Percentiles rank a stretch among this genome's conserved stretches.
These are phyloP conservation scores for Taiozyma sp. DNA, from an alignment of 1,139 yeast genomes.

Conservation along the genomic window DNA sequence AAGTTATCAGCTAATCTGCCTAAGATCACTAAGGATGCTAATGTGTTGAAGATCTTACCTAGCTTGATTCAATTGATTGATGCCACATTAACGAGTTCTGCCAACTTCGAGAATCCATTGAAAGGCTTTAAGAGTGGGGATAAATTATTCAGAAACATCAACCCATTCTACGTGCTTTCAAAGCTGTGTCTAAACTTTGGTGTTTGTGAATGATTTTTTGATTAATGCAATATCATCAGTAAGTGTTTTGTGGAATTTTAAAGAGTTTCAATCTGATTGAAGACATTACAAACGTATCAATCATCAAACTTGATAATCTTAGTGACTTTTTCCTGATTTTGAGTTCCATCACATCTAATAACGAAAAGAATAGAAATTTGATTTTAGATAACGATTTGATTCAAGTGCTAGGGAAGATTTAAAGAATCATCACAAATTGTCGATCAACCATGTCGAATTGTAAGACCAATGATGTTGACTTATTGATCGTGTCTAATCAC, in stretches of 20 bases:
- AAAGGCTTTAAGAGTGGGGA: conserved; percentile 12
- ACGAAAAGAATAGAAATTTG: conserved; percentile 28
- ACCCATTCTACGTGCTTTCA: conserved; percentile 28
- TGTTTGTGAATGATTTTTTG: conserved; percentile 25
- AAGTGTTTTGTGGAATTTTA: conserved; percentile 28
- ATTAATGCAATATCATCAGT: conserved; percentile 28
- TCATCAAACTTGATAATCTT: conserved; percentile 24
- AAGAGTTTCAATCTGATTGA: conserved; percentile 15
- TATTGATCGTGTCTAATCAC: conserved; percentile 23
- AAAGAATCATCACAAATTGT: conserved; percentile 5
- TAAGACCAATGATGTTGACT: neutral
- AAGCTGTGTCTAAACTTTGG: conserved; percentile 27
- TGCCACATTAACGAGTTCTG: conserved; percentile 1
- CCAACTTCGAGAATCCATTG: conserved; percentile 4
- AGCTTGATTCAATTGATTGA: conserved; percentile 26
- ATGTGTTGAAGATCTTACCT: conserved; percentile 26
- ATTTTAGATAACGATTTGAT: conserved; percentile 26
- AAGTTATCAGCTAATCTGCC: conserved; percentile 23
- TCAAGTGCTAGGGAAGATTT: conserved; percentile 26
- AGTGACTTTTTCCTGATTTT: conserved; percentile 30
- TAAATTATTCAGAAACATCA: conserved; percentile 21
- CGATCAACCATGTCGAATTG: too few relatives aligned
- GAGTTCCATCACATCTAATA: conserved; percentile 29
- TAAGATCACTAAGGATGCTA: conserved; percentile 13
- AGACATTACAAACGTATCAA: conserved; percentile 12